Evolutionary conservation across 129 eudicot genomes (phyloP), one percentile per base, ranked within the genome.

Genomic region (Flaveria sonorensis): DNA sequence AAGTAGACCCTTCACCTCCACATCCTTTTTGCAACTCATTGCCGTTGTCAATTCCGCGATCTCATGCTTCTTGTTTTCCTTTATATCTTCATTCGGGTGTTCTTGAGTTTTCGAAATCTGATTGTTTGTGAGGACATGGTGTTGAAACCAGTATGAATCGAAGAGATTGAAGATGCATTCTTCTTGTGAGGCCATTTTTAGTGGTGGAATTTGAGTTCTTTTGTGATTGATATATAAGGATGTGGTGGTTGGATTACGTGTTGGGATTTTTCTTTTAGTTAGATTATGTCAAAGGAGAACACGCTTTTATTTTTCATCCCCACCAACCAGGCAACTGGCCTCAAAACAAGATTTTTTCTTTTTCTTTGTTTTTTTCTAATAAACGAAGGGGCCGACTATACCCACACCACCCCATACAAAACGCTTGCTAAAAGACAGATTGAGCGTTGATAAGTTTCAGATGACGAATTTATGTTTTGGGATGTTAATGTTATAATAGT

Each of bases 91-190:
- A 9, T 23, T 46, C 3, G 61, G 23, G 16, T 59, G 26, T 0
- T 57, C 24, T 15, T 15, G 16, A 6, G 11, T 12, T 32, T 30
- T 19, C 0, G 63, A 62, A 47, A 63, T 19, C 62, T 10, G 8
- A 48, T 75, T 75, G 32, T 69, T 16, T 62, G 60, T 20, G 30
- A 75, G 36, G 71, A 75, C 63, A 3, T 75, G 79, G 51, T 63
- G 30, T 46, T 63, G 72, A 32, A 63, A 75, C 79, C 79, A 75
- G 24, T 64, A 75, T 63, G 79, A 75, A 75, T 75, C 79, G 5
- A 75, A 75, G 50, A 75, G 72, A 32, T 63, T 32, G 20, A 18
- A 75, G 21, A 75, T 19, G 46, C 3, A 18, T 63, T 75, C 79
- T 75, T 75, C 63, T 26, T 26, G 46, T 75, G 71, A 1, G 30